A percentile compares a stretch with the other conserved stretches of the same genome.
phyloP scores from a whole-genome alignment of 306 rosid species.

The Aeschynomene evenia region DNA sequence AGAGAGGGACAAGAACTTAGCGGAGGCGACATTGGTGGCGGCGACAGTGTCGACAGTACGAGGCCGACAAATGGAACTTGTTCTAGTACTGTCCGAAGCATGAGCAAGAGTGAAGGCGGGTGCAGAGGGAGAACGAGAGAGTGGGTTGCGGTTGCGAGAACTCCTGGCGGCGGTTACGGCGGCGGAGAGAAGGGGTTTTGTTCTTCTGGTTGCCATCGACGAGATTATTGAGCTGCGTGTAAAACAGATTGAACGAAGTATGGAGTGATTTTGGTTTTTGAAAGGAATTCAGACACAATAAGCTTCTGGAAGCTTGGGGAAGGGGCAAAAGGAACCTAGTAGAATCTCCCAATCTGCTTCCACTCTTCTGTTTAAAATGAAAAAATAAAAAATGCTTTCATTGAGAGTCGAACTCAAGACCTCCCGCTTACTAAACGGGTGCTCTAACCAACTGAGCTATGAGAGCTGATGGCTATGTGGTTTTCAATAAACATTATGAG shows the following conservation, averaged over 20 bases:
- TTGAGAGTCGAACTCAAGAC: slow-evolving; percentile 84
- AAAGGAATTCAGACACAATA: not conserved
- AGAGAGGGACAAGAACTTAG: slow-evolving; percentile 48
- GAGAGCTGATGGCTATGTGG: slow-evolving; percentile 28
- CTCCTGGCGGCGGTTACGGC: slow-evolving; percentile 39
- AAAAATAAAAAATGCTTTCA: slow-evolving; percentile 37
- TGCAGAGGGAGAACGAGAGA: slow-evolving; percentile 30
- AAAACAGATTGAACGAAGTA: too few species aligned
- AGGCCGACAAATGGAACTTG: slow-evolving; percentile 28
- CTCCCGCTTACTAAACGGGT: slow-evolving; percentile 89
- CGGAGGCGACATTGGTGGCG: slow-evolving; percentile 43
- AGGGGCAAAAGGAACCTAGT: slow-evolving; percentile 16
- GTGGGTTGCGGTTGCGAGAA: slow-evolving; percentile 9
- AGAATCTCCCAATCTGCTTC: not conserved
- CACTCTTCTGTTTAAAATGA: too few species aligned
- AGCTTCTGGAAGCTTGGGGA: slow-evolving; percentile 37
- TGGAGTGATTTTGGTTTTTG: not conserved
- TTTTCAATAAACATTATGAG: too few species aligned
- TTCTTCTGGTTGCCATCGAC: slow-evolving; percentile 68
- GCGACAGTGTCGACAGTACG: slow-evolving; percentile 13
- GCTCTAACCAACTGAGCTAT: slow-evolving; percentile 88
- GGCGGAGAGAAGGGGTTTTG: slow-evolving; percentile 48
- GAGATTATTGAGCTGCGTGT: not conserved
- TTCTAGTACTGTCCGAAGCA: slow-evolving; percentile 2
- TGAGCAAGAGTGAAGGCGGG: slow-evolving; percentile 12